Conservation (phyloP, 371 early-diverging fungal species). For the Lichtheimia ornata region DNA sequence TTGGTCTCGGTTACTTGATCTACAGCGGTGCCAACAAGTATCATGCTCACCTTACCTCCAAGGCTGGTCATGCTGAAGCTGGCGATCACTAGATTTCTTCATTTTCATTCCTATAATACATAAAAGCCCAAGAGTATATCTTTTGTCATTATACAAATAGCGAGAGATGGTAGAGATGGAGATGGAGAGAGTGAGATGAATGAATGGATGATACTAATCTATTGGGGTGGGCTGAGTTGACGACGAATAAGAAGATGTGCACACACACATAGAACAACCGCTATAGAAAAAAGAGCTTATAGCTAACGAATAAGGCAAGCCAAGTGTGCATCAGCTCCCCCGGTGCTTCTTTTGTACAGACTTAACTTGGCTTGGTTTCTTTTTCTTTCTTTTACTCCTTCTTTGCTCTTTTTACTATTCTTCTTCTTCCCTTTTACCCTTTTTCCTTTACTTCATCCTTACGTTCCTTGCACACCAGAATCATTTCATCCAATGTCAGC, state of each 20-base stretch:
- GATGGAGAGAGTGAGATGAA: too few relatives aligned
- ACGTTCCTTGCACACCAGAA: slow-evolving; percentile 6
- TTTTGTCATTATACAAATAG: neutral
- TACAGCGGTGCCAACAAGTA: slow-evolving; percentile 64
- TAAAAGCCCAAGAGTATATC: neutral
- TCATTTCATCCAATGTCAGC: slow-evolving; percentile 21
- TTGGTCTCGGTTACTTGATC: slow-evolving; percentile 63
- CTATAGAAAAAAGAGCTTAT: too few relatives aligned
- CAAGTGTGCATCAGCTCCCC: too few relatives aligned
- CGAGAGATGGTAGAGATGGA: too few relatives aligned
- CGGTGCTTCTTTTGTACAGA: too few relatives aligned
- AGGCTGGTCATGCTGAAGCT: slow-evolving; percentile 69
- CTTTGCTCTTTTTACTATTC: neutral
- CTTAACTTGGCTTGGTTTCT: too few relatives aligned
- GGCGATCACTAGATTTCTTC: slow-evolving; percentile 18
- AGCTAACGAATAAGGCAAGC: too few relatives aligned
- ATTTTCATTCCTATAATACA: neutral
- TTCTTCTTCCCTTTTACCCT: slow-evolving; percentile 1
- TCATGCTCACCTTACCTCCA: slow-evolving; percentile 70
- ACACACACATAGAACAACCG: too few relatives aligned
- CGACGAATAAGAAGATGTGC: too few relatives aligned
- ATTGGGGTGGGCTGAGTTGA: too few relatives aligned
- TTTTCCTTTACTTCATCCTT: slow-evolving; percentile 6
- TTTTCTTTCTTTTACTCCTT: too few relatives aligned
- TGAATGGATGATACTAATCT: too few relatives aligned